These are phyloP conservation scores for Magnolia changhungtana DNA, from an alignment of 164 flowering plant species.

Conservation along the genomic window DNA sequence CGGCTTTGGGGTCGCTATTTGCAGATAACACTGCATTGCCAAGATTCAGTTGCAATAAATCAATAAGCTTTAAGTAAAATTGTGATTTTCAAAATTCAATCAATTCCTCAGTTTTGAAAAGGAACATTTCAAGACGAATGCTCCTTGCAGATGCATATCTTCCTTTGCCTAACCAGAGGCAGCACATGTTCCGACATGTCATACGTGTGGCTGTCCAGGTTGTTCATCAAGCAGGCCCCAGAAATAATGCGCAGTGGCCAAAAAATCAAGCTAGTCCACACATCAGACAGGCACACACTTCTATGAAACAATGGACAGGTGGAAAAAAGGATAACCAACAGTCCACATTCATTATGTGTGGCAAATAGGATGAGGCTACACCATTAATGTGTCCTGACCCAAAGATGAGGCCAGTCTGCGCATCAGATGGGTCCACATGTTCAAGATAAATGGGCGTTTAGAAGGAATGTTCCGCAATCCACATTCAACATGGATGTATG, in stretches of 20 bases:
- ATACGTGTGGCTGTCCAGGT: not conserved
- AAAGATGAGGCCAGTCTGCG: no score
- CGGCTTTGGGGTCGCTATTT: conserved; percentile 17
- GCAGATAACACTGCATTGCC: conserved; percentile 32
- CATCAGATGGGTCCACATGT: not conserved
- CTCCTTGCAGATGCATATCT: not conserved
- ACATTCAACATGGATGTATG: not conserved
- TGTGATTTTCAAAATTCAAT: no score
- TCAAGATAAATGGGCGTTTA: not conserved
- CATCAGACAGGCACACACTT: no score
- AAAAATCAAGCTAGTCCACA: no score
- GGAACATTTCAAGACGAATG: not conserved
- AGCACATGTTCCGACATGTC: not conserved
- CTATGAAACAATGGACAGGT: not conserved
- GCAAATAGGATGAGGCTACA: not conserved
- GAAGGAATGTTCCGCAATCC: no score
- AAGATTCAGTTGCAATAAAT: conserved; percentile 2
- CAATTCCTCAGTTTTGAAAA: not conserved
- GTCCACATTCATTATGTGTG: not conserved
- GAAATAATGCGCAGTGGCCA: not conserved
- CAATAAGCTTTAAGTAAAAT: not conserved
- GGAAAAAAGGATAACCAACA: not conserved
- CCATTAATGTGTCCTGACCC: no score
- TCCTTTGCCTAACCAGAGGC: no score
- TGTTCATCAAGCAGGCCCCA: not conserved